Conservation (phyloP, 192 early-diverging fungal species). For the Coemansia sp. region DNA sequence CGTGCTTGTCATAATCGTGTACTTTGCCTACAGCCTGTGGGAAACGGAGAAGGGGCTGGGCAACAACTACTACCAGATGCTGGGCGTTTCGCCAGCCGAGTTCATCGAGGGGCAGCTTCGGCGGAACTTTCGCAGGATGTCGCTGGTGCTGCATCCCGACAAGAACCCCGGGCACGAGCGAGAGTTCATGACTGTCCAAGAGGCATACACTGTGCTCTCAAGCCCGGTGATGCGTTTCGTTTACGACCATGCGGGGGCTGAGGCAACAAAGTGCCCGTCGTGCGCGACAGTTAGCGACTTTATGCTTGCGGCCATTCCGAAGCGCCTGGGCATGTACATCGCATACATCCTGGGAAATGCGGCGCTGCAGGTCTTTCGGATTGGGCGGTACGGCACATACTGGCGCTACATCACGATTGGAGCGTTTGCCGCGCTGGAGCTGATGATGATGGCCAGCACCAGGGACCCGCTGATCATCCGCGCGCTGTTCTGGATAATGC, state of each 20-base stretch:
- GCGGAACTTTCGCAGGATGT: constrained; percentile 56
- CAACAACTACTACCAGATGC: constrained; percentile 43
- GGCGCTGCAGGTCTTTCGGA: constrained; percentile 43
- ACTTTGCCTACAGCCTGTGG: constrained; percentile 45
- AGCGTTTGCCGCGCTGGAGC: constrained; percentile 39
- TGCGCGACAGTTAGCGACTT: constrained; percentile 68
- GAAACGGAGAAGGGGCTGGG: constrained; percentile 33
- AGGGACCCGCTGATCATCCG: constrained; percentile 30
- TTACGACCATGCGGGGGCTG: constrained; percentile 71
- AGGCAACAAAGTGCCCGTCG: constrained; percentile 61
- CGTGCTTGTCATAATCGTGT: constrained; percentile 29
- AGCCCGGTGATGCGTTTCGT: constrained; percentile 63
- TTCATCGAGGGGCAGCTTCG: constrained; percentile 28
- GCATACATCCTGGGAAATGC: constrained; percentile 37
- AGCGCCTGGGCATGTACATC: constrained; percentile 30
- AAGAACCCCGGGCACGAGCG: constrained; percentile 67
- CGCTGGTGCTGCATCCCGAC: constrained; percentile 60
- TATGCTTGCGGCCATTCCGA: constrained; percentile 66
- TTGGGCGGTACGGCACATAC: constrained; percentile 40
- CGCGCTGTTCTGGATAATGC: constrained; percentile 26
- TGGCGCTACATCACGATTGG: constrained; percentile 52
- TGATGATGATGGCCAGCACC: constrained; percentile 38
- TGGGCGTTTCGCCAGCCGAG: constrained; percentile 33
- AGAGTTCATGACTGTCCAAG: constrained; percentile 74
- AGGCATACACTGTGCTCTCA: constrained; percentile 75